These are phyloP conservation scores for Plantago ovata DNA, from an alignment of 257 asterid genomes.

Conservation along the genomic window DNA sequence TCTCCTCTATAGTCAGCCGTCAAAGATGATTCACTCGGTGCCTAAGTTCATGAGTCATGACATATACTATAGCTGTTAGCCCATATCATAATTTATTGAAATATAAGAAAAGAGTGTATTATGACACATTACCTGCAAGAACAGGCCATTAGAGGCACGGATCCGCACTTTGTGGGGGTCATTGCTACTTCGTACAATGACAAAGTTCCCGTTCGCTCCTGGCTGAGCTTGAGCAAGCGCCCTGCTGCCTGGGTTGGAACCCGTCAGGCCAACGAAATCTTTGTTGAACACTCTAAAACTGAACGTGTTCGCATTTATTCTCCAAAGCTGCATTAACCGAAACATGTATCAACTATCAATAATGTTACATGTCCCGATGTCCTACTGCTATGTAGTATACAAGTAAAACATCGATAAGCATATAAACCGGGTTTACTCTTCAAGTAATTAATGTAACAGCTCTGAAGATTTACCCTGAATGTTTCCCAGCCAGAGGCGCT, in stretches of 20 bases:
- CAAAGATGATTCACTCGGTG: not conserved
- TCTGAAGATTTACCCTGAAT: slow-evolving; percentile 33
- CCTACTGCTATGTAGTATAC: too few relatives aligned
- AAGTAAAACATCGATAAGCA: too few relatives aligned
- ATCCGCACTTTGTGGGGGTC: slow-evolving; percentile 43
- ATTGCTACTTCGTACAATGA: slow-evolving; percentile 53
- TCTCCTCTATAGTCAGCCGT: slow-evolving; percentile 29
- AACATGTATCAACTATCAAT: slow-evolving; percentile 11
- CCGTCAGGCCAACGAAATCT: slow-evolving; percentile 46
- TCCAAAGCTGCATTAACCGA: slow-evolving; percentile 60
- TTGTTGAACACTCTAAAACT: slow-evolving; percentile 70
- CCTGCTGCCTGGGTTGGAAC: slow-evolving; percentile 42
- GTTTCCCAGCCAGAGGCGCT: slow-evolving; percentile 84
- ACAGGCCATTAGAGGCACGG: slow-evolving; percentile 57
- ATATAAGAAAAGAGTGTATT: slow-evolving; percentile 2
- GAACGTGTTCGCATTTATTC: slow-evolving; percentile 62
- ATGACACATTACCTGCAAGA: slow-evolving; percentile 45
- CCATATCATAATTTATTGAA: too few relatives aligned
- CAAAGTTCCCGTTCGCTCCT: slow-evolving; percentile 57
- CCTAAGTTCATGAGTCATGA: not conserved
- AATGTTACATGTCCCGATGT: too few relatives aligned
- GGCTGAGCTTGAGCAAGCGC: slow-evolving; percentile 55
- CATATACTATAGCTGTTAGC: too few relatives aligned
- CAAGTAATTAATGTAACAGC: too few relatives aligned
- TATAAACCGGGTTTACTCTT: too few relatives aligned